Evolutionary conservation across 2,329 filamentous ascomycete genomes (phyloP).

Genomic region (Myriosclerotinia duriaeana): DNA sequence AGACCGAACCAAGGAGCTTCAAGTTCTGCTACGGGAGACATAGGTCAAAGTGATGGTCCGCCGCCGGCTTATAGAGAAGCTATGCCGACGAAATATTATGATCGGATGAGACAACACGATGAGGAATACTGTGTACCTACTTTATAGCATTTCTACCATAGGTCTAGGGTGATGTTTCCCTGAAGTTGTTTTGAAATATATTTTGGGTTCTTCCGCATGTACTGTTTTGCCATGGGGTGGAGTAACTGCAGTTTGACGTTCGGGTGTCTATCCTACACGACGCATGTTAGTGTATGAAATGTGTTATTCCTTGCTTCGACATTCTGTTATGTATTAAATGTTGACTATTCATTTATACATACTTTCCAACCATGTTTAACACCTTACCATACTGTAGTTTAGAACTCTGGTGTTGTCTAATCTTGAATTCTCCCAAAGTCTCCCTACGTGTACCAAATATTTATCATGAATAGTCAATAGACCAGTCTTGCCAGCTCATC

Average conservation of each 20-base stretch:
- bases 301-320: no score
- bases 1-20: not conserved
- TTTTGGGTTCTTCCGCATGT: not conserved
- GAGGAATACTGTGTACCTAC: constrained; percentile 12
- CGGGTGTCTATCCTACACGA: not conserved
- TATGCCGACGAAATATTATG: constrained; percentile 13
- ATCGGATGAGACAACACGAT: not conserved
- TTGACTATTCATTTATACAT: no score
- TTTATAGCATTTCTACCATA: not conserved
- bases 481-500: no score
- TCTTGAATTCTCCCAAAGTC: no score
- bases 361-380: not conserved
- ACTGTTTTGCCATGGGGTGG: not conserved
- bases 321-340: no score
- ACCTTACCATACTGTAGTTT: not conserved
- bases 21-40: not conserved
- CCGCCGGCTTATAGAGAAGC: constrained; percentile 10
- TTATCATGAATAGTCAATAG: no score
- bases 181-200: no score
- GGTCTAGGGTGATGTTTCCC: not conserved
- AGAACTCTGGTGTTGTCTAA: no score
- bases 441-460: no score
- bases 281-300: not conserved
- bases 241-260: not conserved
- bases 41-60: not conserved